Evolutionary conservation across 495 filamentous ascomycete species (phyloP).

Genomic region (Aspergillus nidulans): DNA sequence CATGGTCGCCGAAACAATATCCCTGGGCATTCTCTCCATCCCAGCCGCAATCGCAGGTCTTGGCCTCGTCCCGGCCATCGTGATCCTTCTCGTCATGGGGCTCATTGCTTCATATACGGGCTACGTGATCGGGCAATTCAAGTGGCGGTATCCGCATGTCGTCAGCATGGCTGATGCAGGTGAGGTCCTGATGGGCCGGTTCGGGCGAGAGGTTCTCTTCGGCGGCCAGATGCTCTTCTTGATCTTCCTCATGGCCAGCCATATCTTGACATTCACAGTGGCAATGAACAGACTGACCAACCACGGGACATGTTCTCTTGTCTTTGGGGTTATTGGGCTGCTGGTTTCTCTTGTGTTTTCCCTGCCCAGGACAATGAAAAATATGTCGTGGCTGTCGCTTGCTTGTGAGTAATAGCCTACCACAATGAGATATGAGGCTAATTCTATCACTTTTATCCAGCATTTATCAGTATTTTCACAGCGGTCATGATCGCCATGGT

Average conservation of each 20-base stretch:
- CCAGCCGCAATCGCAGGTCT: constrained; percentile 60
- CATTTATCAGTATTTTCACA: constrained; percentile 60
- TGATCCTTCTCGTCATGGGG: constrained; percentile 66
- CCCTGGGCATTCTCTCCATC: constrained; percentile 63
- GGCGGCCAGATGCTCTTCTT: constrained; percentile 62
- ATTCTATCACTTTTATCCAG: constrained; percentile 16
- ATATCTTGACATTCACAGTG: constrained; percentile 72
- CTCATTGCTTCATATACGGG: constrained; percentile 71
- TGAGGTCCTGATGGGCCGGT: constrained; percentile 56
- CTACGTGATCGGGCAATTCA: constrained; percentile 75
- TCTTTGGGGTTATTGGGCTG: constrained; percentile 63
- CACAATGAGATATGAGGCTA: too few relatives aligned
- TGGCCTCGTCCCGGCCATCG: constrained; percentile 52
- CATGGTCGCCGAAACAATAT: constrained; percentile 68
- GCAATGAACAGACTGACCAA: constrained; percentile 67
- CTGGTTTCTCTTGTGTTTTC: constrained; percentile 59
- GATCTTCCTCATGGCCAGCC: constrained; percentile 72
- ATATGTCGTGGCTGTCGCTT: constrained; percentile 56
- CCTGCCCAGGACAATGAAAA: constrained; percentile 61
- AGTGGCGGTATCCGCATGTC: constrained; percentile 63
- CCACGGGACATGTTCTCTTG: constrained; percentile 64
- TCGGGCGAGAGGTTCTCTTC: constrained; percentile 62
- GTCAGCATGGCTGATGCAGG: constrained; percentile 70
- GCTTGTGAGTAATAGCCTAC: not conserved
- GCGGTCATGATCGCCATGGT: constrained; percentile 72